These are phyloP conservation scores for Colletotrichum karsti DNA, from an alignment of 2,329 filamentous ascomycete species.

Conservation along the genomic window DNA sequence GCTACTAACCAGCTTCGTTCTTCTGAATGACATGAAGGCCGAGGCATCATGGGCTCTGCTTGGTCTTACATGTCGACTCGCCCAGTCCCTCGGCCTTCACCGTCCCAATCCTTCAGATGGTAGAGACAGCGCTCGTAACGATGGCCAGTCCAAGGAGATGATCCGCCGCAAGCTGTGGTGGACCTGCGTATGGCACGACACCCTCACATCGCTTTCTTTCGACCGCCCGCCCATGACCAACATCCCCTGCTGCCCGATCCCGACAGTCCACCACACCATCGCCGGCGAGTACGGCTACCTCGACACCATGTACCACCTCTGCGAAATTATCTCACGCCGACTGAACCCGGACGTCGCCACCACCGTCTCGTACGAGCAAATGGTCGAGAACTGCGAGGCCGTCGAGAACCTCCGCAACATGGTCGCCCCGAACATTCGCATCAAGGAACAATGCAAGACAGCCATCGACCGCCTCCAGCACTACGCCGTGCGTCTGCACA, in stretches of 20 bases:
- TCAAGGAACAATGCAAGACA: slow-evolving; percentile 70
- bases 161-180: slow-evolving; percentile 67
- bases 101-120: slow-evolving; percentile 54
- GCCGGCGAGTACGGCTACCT: slow-evolving; percentile 65
- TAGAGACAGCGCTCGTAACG: slow-evolving; percentile 51
- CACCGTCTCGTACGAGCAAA: slow-evolving; percentile 60
- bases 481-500: slow-evolving; percentile 71
- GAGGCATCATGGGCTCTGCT: slow-evolving; percentile 74
- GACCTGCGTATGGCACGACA: slow-evolving; percentile 75
- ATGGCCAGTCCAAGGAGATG: slow-evolving; percentile 60
- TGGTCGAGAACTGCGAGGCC: slow-evolving; percentile 65
- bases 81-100: slow-evolving; percentile 71
- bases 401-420: slow-evolving; percentile 60
- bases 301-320: slow-evolving; percentile 72
- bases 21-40: slow-evolving; percentile 75
- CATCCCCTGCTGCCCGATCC: slow-evolving; percentile 63
- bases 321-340: slow-evolving; percentile 66
- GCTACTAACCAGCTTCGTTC: slow-evolving; percentile 68
- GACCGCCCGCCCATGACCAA: slow-evolving; percentile 73
- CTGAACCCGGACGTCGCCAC: slow-evolving; percentile 63
- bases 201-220: slow-evolving; percentile 71
- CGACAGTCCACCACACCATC: slow-evolving; percentile 49
- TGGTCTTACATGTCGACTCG: slow-evolving; percentile 71
- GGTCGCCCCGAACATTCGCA: slow-evolving; percentile 61
- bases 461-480: slow-evolving; percentile 70